phyloP scores from a whole-genome alignment of 768 basidiomycete genomes.

The Lenzites betulinus region DNA sequence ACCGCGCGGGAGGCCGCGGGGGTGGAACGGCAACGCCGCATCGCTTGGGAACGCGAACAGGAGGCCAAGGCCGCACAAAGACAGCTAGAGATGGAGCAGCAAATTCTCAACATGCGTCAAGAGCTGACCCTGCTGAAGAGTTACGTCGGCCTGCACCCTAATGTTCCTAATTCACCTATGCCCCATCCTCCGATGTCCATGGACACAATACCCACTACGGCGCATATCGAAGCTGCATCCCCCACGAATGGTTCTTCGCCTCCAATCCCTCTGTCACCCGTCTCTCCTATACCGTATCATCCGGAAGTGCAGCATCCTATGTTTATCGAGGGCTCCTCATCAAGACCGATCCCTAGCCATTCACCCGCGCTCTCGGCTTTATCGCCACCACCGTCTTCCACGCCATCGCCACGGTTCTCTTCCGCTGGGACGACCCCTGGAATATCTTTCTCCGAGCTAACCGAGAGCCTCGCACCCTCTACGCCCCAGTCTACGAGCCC shows the following conservation, averaged over 20 bases:
- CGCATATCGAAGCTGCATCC: slow-evolving; percentile 17
- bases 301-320: slow-evolving; percentile 27
- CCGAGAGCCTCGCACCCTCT: not conserved
- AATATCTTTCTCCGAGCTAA: not conserved
- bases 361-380: not conserved
- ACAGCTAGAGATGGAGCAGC: slow-evolving; percentile 61
- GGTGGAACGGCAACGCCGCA: slow-evolving; percentile 56
- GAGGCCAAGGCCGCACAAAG: slow-evolving; percentile 57
- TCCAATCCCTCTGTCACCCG: slow-evolving; percentile 1
- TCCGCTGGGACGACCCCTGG: not conserved
- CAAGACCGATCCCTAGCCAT: slow-evolving; percentile 5
- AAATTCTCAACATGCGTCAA: slow-evolving; percentile 54
- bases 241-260: not conserved
- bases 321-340: slow-evolving; percentile 42
- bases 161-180: not conserved
- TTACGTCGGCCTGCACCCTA: slow-evolving; percentile 33
- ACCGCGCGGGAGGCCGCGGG: slow-evolving; percentile 62
- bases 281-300: slow-evolving; percentile 8
- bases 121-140: slow-evolving; percentile 51
- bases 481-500: slow-evolving; percentile 11
- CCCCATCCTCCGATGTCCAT: not conserved
- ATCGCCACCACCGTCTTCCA: not conserved
- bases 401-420: not conserved
- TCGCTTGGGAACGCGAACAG: slow-evolving; percentile 71
- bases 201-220: slow-evolving; percentile 9